Base-by-base conservation (phyloP, 495 filamentous ascomycete species). In the Ramalina intermedia region DNA sequence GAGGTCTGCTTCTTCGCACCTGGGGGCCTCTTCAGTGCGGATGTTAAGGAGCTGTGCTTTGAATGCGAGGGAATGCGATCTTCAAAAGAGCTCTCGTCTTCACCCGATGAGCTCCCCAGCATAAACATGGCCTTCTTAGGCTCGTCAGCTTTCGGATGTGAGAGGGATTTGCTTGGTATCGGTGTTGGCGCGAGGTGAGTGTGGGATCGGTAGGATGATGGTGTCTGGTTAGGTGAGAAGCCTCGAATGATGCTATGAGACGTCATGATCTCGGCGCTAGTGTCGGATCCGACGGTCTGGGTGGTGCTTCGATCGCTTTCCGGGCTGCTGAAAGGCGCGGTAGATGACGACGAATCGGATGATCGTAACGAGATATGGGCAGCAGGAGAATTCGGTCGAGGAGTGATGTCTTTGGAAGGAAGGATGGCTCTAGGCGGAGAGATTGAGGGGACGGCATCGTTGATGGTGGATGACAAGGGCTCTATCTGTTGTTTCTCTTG, bases 171-270 rank as follows among this genome's bases (percentile, higher is more conserved):
- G 21, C 69, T 65, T 9, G 74, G 73, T 16, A 63, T 57, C 4
- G 68, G 67, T 35, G 58, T 56, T 33, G 62, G 55, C 44, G 72
- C 63, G 33, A 84, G 60, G 51, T 70, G 68, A 9, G 76, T 68
- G 51, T 75, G 66, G 26, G 82, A 84, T 50, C 82, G 77, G 57
- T 78, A 80, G 5, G 83, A 85, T 0, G 80, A 81, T 2, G 86
- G 83, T 13, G 85, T 72, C 38, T 80, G 75, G 17, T 82, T 81
- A 6, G 84, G 85, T 0, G 84, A 86, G 63, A 96, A 98, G 18
- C 90, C 91, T 49, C 85, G 80, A 47, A 94, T 79, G 41, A 96
- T 73, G 59, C 80, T 86, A 47, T 85, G 82, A 1, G 80, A 78
- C 33, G 72, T 75, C 58, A 74, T 78, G 56, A 74, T 56, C 44